These are phyloP conservation scores for Leishmania gerbilli DNA, from an alignment of 208 protist species.

Conservation along the genomic window DNA sequence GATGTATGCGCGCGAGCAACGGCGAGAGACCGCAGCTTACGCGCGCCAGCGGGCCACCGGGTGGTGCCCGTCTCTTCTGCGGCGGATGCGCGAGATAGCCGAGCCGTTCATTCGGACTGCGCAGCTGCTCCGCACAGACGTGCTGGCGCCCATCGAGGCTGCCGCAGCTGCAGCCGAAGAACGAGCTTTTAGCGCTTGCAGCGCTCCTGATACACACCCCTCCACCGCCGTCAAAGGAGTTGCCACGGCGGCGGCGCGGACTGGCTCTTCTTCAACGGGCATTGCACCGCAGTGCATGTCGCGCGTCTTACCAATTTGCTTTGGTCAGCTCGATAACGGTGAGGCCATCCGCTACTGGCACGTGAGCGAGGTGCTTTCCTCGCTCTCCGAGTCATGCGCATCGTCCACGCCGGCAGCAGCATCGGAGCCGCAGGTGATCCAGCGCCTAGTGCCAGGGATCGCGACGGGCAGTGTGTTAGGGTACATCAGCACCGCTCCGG, in stretches of 20 bases:
- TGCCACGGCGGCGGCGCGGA: background rate
- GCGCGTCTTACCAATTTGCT: constrained; percentile 50
- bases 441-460: constrained; percentile 15
- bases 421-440: constrained; percentile 27
- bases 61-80: constrained; percentile 49
- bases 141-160: constrained; percentile 35
- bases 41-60: constrained; percentile 30
- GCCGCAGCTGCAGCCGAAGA: background rate
- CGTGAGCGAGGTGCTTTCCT: constrained; percentile 40
- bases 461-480: constrained; percentile 20
- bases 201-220: background rate
- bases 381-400: constrained; percentile 29
- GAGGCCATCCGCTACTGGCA: constrained; percentile 65
- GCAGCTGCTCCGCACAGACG: constrained; percentile 61
- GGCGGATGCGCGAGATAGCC: constrained; percentile 64
- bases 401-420: constrained; percentile 7
- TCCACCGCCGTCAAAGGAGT: background rate
- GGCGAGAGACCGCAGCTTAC: constrained; percentile 27
- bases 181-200: background rate
- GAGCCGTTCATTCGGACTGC: constrained; percentile 73
- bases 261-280: background rate
- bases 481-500: constrained; percentile 18
- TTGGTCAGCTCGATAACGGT: constrained; percentile 60
- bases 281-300: background rate
- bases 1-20: constrained; percentile 36